Base-by-base conservation (phyloP, 208 protist genomes). In the Sergeia podlipaevii region DNA sequence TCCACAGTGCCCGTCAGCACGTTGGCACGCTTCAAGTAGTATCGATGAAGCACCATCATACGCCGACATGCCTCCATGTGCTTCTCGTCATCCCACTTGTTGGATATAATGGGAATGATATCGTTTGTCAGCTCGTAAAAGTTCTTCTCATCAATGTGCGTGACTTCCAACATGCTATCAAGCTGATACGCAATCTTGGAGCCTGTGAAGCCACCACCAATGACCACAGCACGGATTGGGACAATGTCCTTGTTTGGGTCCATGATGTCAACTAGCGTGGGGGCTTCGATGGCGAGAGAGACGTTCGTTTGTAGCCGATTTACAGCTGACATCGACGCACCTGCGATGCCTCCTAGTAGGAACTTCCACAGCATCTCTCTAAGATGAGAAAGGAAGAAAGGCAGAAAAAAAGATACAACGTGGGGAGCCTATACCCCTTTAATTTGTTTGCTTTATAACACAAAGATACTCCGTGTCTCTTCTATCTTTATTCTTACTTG, bases 81-180 rank as follows among this genome's bases (percentile, higher is more conserved):
- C 45, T 76, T 67, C 8, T 71, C 70, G 2, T 85, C 76, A 23
- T 65, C 70, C 81, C 80, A 88, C 27, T 65, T 57, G 46, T 85
- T 84, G 36, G 65, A 54, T 15, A 86, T 41, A 28, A 89, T 85
- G 1, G 81, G 78, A 44, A 91, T 91, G 45, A 93, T 71, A 39
- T 90, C 85, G 49, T 88, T 85, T 18, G 84, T 90, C 10, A 91
- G 65, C 55, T 96, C 85, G 52, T 77, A 90, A 47, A 80, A 96
- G 57, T 92, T 93, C 62, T 96, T 96, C 46, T 85, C 76, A 52
- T 96, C 89, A 41, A 96, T 82, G 34, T 90, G 57, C 10, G 81
- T 91, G 33, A 92, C 70, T 56, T 89, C 70, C 52, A 96, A 86
- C 43, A 93, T 79, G 67, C 81, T 90, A 63, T 96, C 89, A 24